Evolutionary conservation across 164 flowering plant genomes (phyloP).

Genomic region (Stephania japonica): DNA sequence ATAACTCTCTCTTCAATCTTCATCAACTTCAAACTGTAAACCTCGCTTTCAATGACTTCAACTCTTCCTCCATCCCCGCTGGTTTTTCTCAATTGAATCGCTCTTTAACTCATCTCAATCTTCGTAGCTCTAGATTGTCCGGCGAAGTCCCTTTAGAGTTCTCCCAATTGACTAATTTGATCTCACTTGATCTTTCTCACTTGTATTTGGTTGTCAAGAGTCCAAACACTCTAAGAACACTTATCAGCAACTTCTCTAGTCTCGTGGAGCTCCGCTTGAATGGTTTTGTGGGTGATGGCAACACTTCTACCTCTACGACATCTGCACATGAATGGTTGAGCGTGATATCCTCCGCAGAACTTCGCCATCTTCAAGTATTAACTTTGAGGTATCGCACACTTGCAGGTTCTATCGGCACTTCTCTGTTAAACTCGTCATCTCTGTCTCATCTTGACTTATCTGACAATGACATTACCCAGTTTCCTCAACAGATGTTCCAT

Average conservation of each 20-base stretch:
- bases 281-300: constrained; percentile 11
- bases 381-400: too few relatives aligned
- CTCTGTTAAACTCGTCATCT: too few relatives aligned
- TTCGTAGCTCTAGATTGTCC: neutral
- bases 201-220: neutral
- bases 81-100: neutral
- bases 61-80: neutral
- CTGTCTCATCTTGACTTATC: too few relatives aligned
- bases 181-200: too few relatives aligned
- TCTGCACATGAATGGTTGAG: too few relatives aligned
- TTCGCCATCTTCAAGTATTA: neutral
- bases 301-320: neutral
- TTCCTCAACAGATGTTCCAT: too few relatives aligned
- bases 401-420: too few relatives aligned
- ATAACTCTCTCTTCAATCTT: neutral
- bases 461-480: too few relatives aligned
- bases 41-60: neutral
- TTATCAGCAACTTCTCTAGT: constrained; percentile 19
- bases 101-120: neutral
- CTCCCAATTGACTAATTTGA: too few relatives aligned
- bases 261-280: constrained; percentile 28
- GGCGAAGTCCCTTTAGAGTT: too few relatives aligned
- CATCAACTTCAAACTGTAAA: neutral
- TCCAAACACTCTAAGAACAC: constrained; percentile 6
- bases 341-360: neutral